Evolutionary conservation across 768 basidiomycete genomes (phyloP).

Genomic region (Cystofilobasidium bisporidii): DNA sequence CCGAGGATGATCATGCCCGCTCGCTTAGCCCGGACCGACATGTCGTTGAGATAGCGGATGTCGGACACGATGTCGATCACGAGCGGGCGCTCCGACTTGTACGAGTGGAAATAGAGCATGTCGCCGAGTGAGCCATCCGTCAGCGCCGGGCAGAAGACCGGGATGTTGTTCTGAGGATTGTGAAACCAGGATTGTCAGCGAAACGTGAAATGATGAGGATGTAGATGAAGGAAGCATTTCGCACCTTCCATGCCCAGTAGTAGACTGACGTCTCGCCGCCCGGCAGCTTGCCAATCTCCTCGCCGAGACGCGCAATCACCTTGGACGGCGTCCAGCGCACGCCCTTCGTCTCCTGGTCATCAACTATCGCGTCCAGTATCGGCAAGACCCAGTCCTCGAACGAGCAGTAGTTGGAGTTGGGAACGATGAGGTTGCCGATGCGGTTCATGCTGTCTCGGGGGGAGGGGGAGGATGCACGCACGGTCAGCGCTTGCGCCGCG

Average conservation of each 20-base stretch:
- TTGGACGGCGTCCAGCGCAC: conserved; percentile 76
- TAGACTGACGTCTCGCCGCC: conserved; percentile 87
- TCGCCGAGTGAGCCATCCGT: conserved; percentile 98
- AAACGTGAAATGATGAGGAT: background rate
- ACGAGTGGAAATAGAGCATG: conserved; percentile 97
- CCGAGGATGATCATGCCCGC: conserved; percentile 98
- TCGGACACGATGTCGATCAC: conserved; percentile 89
- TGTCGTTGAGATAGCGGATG: conserved; percentile 82
- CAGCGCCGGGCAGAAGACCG: conserved; percentile 94
- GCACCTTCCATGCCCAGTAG: conserved; percentile 98
- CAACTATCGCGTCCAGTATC: conserved; percentile 79
- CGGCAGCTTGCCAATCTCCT: conserved; percentile 62
- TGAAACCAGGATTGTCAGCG: too few species aligned
- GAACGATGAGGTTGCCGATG: conserved; percentile 89
- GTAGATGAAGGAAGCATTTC: too few species aligned
- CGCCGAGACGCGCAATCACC: conserved; percentile 85
- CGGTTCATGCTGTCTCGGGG: conserved; percentile 59
- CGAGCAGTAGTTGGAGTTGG: conserved; percentile 98
- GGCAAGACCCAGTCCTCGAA: conserved; percentile 99
- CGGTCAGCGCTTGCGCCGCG: background rate
- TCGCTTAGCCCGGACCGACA: conserved; percentile 72
- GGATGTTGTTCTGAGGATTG: conserved; percentile 75
- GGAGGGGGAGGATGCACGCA: background rate
- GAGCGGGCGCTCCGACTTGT: conserved; percentile 43
- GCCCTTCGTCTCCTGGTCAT: conserved; percentile 62